Conservation (phyloP, 179 eudicot species). For the Amaranthus tricolor region DNA sequence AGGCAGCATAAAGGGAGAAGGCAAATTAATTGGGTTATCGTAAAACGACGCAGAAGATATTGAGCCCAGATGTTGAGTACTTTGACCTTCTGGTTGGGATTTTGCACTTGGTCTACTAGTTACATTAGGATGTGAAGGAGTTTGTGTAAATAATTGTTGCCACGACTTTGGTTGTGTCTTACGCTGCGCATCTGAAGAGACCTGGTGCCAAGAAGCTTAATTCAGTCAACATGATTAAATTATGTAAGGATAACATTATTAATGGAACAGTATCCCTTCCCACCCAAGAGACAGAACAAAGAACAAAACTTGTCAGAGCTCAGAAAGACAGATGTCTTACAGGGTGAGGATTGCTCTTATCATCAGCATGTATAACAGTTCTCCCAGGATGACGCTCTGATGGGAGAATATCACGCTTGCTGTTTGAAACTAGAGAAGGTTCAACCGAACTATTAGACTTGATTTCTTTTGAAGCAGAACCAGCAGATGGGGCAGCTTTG, state of each 20-base stretch:
- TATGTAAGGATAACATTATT: background rate
- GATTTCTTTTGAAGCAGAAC: slow-evolving; percentile 55
- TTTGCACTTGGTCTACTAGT: slow-evolving; percentile 72
- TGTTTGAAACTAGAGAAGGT: slow-evolving; percentile 43
- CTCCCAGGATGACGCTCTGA: slow-evolving; percentile 44
- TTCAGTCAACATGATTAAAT: slow-evolving; percentile 11
- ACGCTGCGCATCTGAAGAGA: slow-evolving; percentile 58
- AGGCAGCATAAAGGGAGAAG: slow-evolving; percentile 73
- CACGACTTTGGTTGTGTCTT: slow-evolving; percentile 75
- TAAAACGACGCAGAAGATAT: slow-evolving; percentile 51
- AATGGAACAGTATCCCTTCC: background rate
- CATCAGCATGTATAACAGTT: slow-evolving; percentile 51
- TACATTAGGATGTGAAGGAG: slow-evolving; percentile 56
- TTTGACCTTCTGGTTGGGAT: slow-evolving; percentile 56
- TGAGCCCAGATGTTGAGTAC: slow-evolving; percentile 38
- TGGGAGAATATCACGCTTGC: slow-evolving; percentile 51
- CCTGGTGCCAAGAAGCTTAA: slow-evolving; percentile 45
- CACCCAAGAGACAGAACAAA: background rate
- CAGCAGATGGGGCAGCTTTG: slow-evolving; percentile 43
- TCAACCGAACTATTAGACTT: slow-evolving; percentile 50
- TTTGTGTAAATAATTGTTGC: slow-evolving; percentile 84
- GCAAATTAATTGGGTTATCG: slow-evolving; percentile 77
- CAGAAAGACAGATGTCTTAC: slow-evolving; percentile 47
- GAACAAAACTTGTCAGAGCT: slow-evolving; percentile 2
- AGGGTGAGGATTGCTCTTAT: slow-evolving; percentile 47